Percentiles rank a stretch among this genome's conserved stretches.
Conservation (phyloP, 345 rosid genomes). For the Eucalyptus curtisii region DNA sequence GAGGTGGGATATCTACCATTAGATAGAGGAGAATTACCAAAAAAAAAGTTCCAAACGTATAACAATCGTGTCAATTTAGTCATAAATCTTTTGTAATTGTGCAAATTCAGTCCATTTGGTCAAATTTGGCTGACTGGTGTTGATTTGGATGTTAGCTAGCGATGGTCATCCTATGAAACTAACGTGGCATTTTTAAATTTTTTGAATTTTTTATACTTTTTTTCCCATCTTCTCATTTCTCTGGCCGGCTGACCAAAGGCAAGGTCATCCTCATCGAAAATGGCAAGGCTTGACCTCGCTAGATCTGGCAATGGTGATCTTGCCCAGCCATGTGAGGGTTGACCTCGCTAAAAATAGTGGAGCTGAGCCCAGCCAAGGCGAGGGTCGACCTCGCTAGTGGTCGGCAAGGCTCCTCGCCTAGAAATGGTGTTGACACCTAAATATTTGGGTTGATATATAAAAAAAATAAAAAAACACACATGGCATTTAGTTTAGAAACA, state of each 20-base stretch:
- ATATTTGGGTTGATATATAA: no score
- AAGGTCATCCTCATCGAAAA: accelerated
- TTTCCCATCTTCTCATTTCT: no score
- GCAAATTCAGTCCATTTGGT: accelerated
- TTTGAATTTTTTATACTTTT: no score
- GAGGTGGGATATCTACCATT: not conserved
- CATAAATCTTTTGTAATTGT: no score
- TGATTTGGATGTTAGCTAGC: accelerated
- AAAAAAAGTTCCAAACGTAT: accelerated
- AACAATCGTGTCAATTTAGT: accelerated
- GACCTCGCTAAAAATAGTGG: no score
- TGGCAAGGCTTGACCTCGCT: accelerated
- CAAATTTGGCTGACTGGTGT: accelerated
- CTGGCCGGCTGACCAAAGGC: accelerated
- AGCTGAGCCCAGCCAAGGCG: no score
- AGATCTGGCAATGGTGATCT: accelerated
- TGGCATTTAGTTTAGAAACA: no score
- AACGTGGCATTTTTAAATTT: accelerated
- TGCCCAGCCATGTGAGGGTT: accelerated
- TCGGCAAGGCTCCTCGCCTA: accelerated
- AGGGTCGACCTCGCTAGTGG: no score
- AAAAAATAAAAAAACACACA: no score
- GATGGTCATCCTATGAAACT: accelerated
- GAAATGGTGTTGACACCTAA: no score
- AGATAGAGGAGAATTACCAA: no score